Percentiles rank a stretch among this genome's conserved stretches.
Conservation (phyloP, 73 alveolate genomes). For the Urostyla sp. region DNA sequence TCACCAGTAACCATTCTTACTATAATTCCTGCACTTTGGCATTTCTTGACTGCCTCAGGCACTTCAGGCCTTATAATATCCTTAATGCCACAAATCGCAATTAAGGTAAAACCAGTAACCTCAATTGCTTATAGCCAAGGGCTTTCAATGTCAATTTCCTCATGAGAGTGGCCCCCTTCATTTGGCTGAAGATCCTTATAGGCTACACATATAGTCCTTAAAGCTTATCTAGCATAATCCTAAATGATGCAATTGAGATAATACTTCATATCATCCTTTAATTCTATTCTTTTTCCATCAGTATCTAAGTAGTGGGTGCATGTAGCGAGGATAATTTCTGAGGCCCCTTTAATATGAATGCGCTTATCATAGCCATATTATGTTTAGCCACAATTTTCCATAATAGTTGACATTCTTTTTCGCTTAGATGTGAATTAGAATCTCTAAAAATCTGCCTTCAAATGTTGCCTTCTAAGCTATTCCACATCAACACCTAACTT, state of each 20-base stretch:
- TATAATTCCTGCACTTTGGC: slow-evolving; percentile 86
- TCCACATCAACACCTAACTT: slow-evolving; percentile 40
- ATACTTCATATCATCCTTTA: slow-evolving; percentile 12
- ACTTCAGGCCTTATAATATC: slow-evolving; percentile 92
- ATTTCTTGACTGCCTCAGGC: slow-evolving; percentile 80
- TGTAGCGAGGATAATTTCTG: slow-evolving; percentile 70
- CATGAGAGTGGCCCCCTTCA: slow-evolving; percentile 66
- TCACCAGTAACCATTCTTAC: slow-evolving; percentile 98
- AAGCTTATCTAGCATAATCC: slow-evolving; percentile 82
- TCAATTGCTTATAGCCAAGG: slow-evolving; percentile 28
- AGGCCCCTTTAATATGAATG: slow-evolving; percentile 82
- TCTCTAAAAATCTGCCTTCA: slow-evolving; percentile 60
- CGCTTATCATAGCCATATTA: slow-evolving; percentile 50
- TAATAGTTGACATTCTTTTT: slow-evolving; percentile 92
- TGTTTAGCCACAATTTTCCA: slow-evolving; percentile 22
- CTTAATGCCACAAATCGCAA: slow-evolving; percentile 88
- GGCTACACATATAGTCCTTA: slow-evolving; percentile 86
- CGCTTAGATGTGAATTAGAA: slow-evolving; percentile 85
- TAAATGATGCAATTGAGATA: slow-evolving; percentile 58
- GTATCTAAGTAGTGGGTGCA: slow-evolving; percentile 46
- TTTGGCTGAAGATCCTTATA: slow-evolving; percentile 71
- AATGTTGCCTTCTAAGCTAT: background rate
- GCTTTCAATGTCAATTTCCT: slow-evolving; percentile 23
- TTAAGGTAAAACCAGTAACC: slow-evolving; percentile 68
- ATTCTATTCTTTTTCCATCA: slow-evolving; percentile 1